Evolutionary conservation across 202 grass and related monocot species (phyloP), one percentile per base, ranked within the genome.

Genomic region (Carex arenaria): DNA sequence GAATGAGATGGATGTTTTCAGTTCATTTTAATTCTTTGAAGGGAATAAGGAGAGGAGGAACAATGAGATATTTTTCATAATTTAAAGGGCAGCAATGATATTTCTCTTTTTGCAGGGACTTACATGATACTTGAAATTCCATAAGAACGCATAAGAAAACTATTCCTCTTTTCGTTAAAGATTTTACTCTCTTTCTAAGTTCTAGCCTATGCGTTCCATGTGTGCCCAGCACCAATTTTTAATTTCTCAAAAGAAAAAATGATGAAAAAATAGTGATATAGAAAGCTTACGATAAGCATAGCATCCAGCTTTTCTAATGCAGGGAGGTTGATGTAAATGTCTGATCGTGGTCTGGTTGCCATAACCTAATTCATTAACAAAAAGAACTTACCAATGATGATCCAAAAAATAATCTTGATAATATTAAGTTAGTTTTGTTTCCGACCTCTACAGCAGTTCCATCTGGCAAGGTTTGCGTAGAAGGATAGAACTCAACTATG

Each of bases 291-390:
- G 30, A 95, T 89, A 51, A 98, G 91, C 91, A 98, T 98, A 11
- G 88, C 87, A 52, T 98, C 96, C 56, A 98, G 89, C 63, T 98
- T 95, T 83, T 95, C 91, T 11, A 98, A 89, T 0, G 96, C 96
- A 0, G 96, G 96, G 65, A 98, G 93, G 45, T 95, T 98, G 82
- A 95, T 84, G 84, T 95, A 98, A 38, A 98, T 95, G 84, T 98
- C 96, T 53, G 93, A 93, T 84, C 96, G 89, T 65, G 96, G 96
- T 67, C 93, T 85, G 28, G 93, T 95, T 18, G 85, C 81, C 96
- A 98, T 98, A 86, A 98, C 87, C 93, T 97, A 87, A 67, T 80
- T 32, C 57, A 71, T 54, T 1, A 67, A 88, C 11, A 3, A 62
- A 31, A 31, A 67, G 36, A 23, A 67, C 18, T 61, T 42, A 61